Percentiles rank a stretch among this genome's conserved stretches.
Evolutionary conservation across 495 filamentous ascomycete species (phyloP).

Genomic region (Polyplosphaeria fusca): DNA sequence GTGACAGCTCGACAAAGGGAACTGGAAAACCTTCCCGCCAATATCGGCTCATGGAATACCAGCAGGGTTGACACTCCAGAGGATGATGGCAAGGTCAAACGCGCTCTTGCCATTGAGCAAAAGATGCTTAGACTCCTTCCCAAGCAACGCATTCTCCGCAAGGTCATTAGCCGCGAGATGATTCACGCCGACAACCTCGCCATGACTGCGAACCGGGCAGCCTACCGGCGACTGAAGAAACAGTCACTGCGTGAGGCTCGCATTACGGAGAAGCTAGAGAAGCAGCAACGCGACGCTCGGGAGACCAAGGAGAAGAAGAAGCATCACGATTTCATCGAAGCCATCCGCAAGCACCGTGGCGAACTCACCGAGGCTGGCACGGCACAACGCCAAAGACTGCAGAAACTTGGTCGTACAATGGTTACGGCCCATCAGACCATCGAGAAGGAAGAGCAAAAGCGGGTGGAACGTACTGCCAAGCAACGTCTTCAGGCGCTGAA

Average conservation of each 20-base stretch:
- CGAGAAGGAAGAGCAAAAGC: conserved; percentile 98
- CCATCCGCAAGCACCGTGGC: conserved; percentile 65
- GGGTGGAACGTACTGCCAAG: conserved; percentile 93
- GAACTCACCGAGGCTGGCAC: conserved; percentile 59
- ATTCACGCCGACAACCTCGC: conserved; percentile 90
- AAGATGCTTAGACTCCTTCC: conserved; percentile 78
- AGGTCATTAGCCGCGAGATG: conserved; percentile 82
- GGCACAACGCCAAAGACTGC: conserved; percentile 64
- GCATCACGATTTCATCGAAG: conserved; percentile 80
- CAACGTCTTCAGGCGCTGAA: conserved; percentile 98
- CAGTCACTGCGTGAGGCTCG: conserved; percentile 92
- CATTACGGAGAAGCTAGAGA: conserved; percentile 97
- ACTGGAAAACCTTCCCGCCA: conserved; percentile 75
- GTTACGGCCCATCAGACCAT: conserved; percentile 85
- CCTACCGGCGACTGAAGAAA: conserved; percentile 93
- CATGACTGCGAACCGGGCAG: conserved; percentile 86
- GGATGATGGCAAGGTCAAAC: conserved; percentile 77
- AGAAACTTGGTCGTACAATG: conserved; percentile 87
- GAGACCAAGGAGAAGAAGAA: conserved; percentile 95
- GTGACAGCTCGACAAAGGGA: conserved; percentile 79
- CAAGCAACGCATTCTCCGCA: conserved; percentile 80
- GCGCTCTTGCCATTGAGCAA: conserved; percentile 87
- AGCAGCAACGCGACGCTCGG: conserved; percentile 92
- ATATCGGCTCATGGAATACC: conserved; percentile 78
- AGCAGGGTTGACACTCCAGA: conserved; percentile 65